Evolutionary conservation across 352 stramenopile species (phyloP).

Genomic region (Pythium pyrilobum): DNA sequence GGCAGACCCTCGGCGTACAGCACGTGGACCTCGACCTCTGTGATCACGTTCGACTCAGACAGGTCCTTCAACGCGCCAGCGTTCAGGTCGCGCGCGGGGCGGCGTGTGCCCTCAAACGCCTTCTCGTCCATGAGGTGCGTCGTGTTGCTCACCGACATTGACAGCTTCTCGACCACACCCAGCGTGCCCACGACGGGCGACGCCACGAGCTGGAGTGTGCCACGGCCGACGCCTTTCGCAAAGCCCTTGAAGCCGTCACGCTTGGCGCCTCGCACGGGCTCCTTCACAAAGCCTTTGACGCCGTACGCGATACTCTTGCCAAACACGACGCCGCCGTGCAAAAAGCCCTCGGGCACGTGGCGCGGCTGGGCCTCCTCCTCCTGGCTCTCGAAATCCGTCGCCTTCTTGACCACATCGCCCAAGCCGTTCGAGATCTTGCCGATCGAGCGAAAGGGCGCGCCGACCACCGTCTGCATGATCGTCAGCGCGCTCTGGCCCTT

Average conservation of each 20-base stretch:
- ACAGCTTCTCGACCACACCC: conserved; percentile 79
- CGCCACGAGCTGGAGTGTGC: conserved; percentile 70
- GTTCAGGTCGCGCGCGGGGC: conserved; percentile 62
- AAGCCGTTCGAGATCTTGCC: conserved; percentile 83
- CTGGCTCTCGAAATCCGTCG: conserved; percentile 74
- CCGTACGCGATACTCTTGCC: conserved; percentile 75
- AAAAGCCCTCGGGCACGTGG: conserved; percentile 68
- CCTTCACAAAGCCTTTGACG: conserved; percentile 74
- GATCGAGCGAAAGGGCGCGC: conserved; percentile 64
- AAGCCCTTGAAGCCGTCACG: conserved; percentile 72
- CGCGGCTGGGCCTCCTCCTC: conserved; percentile 61
- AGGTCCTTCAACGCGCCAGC: conserved; percentile 60
- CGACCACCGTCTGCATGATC: conserved; percentile 76
- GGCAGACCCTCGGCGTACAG: conserved; percentile 63
- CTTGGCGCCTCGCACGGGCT: conserved; percentile 75
- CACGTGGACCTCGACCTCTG: conserved; percentile 76
- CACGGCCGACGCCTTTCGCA: conserved; percentile 71
- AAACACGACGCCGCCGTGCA: conserved; percentile 72
- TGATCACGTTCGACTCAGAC: conserved; percentile 82
- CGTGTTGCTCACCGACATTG: conserved; percentile 80
- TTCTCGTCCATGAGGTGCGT: conserved; percentile 85
- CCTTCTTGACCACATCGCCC: conserved; percentile 84
- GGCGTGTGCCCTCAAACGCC: conserved; percentile 64
- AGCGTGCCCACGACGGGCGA: conserved; percentile 81
- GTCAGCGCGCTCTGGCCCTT: conserved; percentile 82